Base-by-base conservation (phyloP, 139 green algal species). In the Gonium pectorale region DNA sequence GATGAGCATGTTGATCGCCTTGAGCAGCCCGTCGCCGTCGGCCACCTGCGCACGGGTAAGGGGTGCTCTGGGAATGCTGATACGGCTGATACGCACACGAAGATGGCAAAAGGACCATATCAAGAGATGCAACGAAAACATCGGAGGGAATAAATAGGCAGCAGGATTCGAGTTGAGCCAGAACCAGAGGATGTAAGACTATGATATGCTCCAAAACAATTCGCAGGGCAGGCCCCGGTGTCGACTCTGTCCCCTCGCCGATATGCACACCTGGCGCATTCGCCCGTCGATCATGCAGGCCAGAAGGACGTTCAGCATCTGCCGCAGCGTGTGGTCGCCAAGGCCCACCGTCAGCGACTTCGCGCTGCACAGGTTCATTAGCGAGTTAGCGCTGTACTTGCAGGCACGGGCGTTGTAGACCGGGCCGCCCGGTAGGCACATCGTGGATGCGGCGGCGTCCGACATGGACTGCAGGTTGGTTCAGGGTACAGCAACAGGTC, bases 1-100 rank as follows among this genome's bases (percentile, higher is more conserved):
- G 93, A 99, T 97, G 26, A 99, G 91, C 73, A 99, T 92, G 90
- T 99, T 99, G 41, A 98, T 88, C 0, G 96, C 97, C 78, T 91
- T 92, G 11, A 94, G 85, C 81, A 94, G 75, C 0, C 88, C 91
- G 59, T 92, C 80, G 17, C 90, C 88, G 60, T 90, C 90, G 6
- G 69, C 31, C 27, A 88, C 31, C 31, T 72, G 43, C 0, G n/a
- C n/a, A n/a, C n/a, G n/a, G n/a, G n/a, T n/a, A n/a, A n/a, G n/a
- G n/a, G n/a, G n/a, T n/a, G n/a, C n/a, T n/a, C n/a, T n/a, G n/a
- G n/a, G n/a, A n/a, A n/a, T n/a, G n/a, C n/a, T n/a, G n/a, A n/a
- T n/a, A n/a, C n/a, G n/a, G n/a, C n/a, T n/a, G n/a, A n/a, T n/a
- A n/a, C n/a, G n/a, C n/a, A n/a, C n/a, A n/a, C n/a, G n/a, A n/a